These are phyloP conservation scores for Saposhnikovia divaricata DNA, from an alignment of 129 eudicot species.

Conservation along the genomic window DNA sequence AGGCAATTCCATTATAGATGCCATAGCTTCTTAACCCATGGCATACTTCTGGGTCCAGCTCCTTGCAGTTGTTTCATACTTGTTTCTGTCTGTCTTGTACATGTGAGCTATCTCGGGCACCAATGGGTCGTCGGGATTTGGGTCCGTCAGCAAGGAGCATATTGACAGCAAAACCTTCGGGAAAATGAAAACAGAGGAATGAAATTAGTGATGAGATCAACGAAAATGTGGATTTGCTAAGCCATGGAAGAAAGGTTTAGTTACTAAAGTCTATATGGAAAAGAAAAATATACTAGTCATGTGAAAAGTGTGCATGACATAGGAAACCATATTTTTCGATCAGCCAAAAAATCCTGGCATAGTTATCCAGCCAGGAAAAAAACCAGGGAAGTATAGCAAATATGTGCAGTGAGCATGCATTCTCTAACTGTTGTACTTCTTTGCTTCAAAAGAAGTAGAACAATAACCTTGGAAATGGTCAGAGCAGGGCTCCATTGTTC, in stretches of 20 bases:
- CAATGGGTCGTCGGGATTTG: conserved; percentile 9
- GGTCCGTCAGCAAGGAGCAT: conserved; percentile 12
- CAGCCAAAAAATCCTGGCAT: background rate
- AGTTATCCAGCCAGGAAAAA: background rate
- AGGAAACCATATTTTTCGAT: background rate
- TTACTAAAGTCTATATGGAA: background rate
- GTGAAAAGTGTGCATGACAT: background rate
- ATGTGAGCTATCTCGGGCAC: conserved; percentile 10
- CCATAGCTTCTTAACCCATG: conserved; percentile 8
- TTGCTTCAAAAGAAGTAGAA: background rate
- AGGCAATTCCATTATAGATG: background rate
- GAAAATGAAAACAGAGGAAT: background rate
- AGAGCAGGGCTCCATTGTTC: conserved; percentile 12
- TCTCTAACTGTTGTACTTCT: background rate
- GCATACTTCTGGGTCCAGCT: conserved; percentile 16
- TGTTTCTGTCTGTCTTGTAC: conserved; percentile 9
- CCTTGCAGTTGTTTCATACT: conserved; percentile 11
- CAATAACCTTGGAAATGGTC: conserved; percentile 8
- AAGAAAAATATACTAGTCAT: background rate
- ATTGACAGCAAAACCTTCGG: conserved; percentile 3
- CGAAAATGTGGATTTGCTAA: background rate
- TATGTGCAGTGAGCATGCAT: background rate
- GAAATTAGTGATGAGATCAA: background rate
- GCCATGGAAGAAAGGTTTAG: background rate
- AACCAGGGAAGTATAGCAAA: background rate